These are phyloP conservation scores for Casuarina equisetifolia DNA, from an alignment of 306 rosid species.

Conservation along the genomic window DNA sequence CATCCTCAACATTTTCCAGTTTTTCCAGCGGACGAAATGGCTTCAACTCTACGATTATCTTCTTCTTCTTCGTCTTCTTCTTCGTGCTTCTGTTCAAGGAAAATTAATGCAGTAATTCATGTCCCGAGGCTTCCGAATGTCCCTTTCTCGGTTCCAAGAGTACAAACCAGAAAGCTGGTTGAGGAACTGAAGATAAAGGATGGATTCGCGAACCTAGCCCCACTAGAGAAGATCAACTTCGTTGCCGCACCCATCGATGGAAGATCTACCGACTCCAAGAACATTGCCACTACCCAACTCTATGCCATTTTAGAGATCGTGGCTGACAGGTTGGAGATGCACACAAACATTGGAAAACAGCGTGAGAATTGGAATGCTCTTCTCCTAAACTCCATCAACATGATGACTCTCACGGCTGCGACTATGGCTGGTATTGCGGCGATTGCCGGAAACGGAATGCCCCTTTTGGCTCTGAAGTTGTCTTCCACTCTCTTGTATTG, in stretches of 20 bases:
- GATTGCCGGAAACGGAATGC: constrained; percentile 10
- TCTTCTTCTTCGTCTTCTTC: constrained; percentile 28
- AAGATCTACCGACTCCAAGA: neutral
- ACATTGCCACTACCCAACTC: constrained; percentile 27
- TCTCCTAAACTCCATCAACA: constrained; percentile 65
- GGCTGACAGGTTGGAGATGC: constrained; percentile 68
- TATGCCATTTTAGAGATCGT: constrained; percentile 56
- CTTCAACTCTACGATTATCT: constrained; percentile 35
- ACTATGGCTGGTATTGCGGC: constrained; percentile 54
- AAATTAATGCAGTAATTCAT: constrained; percentile 45
- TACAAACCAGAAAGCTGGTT: constrained; percentile 34
- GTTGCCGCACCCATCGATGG: neutral
- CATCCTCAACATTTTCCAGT: too few species aligned
- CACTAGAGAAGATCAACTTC: constrained; percentile 3
- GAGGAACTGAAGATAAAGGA: constrained; percentile 35
- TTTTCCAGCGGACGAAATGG: constrained; percentile 30
- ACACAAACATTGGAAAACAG: constrained; percentile 60
- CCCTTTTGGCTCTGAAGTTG: constrained; percentile 50
- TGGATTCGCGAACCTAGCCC: constrained; percentile 34
- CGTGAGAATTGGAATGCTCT: constrained; percentile 75
- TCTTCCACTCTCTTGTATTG: constrained; percentile 58
- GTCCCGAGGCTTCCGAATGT: constrained; percentile 47
- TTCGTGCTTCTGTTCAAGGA: constrained; percentile 23
- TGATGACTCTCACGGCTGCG: constrained; percentile 75
- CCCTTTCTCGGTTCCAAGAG: constrained; percentile 22